Evolutionary conservation across 495 filamentous ascomycete genomes (phyloP).

Genomic region (Xylaria telfairii): DNA sequence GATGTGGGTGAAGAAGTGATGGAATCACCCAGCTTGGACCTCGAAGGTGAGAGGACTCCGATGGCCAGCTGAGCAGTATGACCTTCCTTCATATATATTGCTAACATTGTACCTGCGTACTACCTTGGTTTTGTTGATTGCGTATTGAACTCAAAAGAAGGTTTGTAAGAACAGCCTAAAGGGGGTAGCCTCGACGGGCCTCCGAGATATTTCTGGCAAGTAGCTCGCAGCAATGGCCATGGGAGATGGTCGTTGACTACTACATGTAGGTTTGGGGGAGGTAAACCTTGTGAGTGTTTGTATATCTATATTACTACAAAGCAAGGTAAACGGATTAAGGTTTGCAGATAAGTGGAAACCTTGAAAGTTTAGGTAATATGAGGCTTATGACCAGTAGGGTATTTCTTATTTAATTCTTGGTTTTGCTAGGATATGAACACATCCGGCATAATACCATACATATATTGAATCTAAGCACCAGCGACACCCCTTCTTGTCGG

Average conservation of each 20-base stretch:
- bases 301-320: not conserved
- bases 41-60: not conserved
- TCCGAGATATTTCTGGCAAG: not conserved
- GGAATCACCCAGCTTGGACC: not conserved
- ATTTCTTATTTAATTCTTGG: not conserved
- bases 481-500: conserved; percentile 27
- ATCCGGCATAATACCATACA: not conserved
- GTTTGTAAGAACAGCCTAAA: too few species aligned
- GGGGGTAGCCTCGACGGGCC: too few species aligned
- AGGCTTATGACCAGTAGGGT: not conserved
- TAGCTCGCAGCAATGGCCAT: not conserved
- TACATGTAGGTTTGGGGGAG: not conserved
- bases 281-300: not conserved
- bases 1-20: not conserved
- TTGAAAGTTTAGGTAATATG: not conserved
- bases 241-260: not conserved
- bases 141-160: too few species aligned
- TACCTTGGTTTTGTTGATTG: too few species aligned
- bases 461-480: conserved; percentile 1
- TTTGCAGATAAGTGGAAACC: not conserved
- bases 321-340: not conserved
- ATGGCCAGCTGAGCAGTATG: not conserved
- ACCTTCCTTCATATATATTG: not conserved
- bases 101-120: not conserved
- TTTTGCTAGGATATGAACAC: not conserved